These are phyloP conservation scores for Penicillium sp. DNA, from an alignment of 2,329 filamentous ascomycete species.

Conservation along the genomic window DNA sequence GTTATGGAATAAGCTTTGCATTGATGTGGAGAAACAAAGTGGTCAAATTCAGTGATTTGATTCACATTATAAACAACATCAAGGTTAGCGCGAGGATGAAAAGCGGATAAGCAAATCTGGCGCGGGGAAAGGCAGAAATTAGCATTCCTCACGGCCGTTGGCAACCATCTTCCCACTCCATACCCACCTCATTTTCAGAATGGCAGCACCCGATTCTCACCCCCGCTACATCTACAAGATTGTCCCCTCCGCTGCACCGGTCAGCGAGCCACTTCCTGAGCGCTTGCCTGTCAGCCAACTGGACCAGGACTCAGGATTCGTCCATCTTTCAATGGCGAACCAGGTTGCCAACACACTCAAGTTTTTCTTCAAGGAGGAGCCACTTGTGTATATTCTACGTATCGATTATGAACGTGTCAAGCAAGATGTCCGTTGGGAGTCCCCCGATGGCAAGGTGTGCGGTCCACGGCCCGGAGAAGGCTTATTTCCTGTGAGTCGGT, in stretches of 20 bases:
- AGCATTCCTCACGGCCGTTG: background rate
- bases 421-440: conserved; percentile 37
- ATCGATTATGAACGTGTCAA: conserved; percentile 33
- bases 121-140: background rate
- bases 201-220: conserved; percentile 16
- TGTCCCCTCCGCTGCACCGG: conserved; percentile 34
- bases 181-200: conserved; percentile 3
- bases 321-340: conserved; percentile 40
- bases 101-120: background rate
- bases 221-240: conserved; percentile 42
- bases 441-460: conserved; percentile 37
- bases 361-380: conserved; percentile 38
- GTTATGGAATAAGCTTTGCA: no score
- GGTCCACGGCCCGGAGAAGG: conserved; percentile 39
- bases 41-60: no score
- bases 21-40: no score
- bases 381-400: conserved; percentile 38
- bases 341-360: conserved; percentile 42
- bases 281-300: conserved; percentile 38
- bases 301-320: conserved; percentile 37
- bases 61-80: no score
- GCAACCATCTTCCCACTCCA: background rate
- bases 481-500: conserved; percentile 39
- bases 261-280: conserved; percentile 38
- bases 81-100: background rate